Evolutionary conservation across 768 basidiomycete species (phyloP).

Genomic region (Boletus speciosus): DNA sequence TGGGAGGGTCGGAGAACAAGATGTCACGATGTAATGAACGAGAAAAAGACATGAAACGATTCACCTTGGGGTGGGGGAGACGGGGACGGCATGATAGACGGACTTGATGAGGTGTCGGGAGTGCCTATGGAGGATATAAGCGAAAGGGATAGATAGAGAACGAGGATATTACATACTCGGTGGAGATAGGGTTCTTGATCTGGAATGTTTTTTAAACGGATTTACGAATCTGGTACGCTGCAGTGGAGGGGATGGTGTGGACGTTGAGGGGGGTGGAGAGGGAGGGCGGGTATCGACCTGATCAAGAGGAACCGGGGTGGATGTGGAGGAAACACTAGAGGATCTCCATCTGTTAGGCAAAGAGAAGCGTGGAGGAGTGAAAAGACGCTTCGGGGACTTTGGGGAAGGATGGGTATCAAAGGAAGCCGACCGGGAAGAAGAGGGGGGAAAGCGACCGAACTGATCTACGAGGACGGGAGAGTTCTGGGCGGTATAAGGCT

Average conservation of each 20-base stretch:
- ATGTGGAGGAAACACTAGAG: neutral
- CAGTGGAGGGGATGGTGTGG: constrained; percentile 1
- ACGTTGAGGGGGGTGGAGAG: neutral
- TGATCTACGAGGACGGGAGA: neutral
- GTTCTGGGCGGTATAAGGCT: neutral
- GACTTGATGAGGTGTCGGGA: neutral
- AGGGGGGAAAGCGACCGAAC: neutral
- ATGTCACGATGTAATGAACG: neutral
- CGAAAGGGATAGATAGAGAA: neutral
- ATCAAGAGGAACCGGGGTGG: neutral
- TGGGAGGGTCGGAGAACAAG: neutral
- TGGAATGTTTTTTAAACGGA: constrained; percentile 16
- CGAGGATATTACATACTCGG: constrained; percentile 6
- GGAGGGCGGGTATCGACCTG: neutral
- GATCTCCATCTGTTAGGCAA: constrained; percentile 10
- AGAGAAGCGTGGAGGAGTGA: constrained; percentile 6
- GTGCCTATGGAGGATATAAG: constrained; percentile 4
- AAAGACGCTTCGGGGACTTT: neutral
- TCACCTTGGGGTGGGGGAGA: neutral
- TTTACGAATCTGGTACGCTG: constrained; percentile 15
- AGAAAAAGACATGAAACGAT: neutral
- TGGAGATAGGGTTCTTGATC: constrained; percentile 15
- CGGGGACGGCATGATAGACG: neutral
- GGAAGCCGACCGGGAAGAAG: neutral
- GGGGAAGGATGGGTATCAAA: neutral